A percentile compares a stretch with the other conserved stretches of the same genome.
These are phyloP conservation scores for Pseudogymnoascus verrucosus DNA, from an alignment of 2,329 filamentous ascomycete genomes.

Conservation along the genomic window DNA sequence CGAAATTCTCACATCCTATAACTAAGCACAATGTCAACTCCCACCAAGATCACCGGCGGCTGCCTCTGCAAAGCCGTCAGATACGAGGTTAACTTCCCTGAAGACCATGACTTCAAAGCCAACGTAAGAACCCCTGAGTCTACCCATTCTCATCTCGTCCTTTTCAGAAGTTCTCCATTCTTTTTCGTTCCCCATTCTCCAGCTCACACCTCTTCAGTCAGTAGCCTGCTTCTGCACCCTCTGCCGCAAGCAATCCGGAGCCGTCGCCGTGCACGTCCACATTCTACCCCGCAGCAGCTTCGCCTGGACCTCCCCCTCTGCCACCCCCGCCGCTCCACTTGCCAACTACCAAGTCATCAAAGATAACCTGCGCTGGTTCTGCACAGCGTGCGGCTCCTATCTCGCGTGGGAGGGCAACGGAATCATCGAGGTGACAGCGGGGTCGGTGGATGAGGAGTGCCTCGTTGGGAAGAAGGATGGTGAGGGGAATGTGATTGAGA, in stretches of 20 bases:
- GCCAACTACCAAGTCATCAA: conserved; percentile 35
- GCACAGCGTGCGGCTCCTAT: conserved; percentile 39
- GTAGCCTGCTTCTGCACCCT: conserved; percentile 48
- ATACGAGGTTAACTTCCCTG: conserved; percentile 40
- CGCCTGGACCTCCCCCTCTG: conserved; percentile 24
- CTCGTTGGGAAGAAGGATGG: conserved; percentile 24
- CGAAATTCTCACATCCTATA: background rate
- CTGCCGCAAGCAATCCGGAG: conserved; percentile 44
- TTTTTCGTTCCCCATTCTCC: too few species aligned
- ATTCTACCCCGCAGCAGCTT: conserved; percentile 30
- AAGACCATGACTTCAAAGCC: conserved; percentile 36
- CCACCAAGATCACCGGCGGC: conserved; percentile 36
- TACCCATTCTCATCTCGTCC: conserved; percentile 3
- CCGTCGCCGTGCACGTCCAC: conserved; percentile 38
- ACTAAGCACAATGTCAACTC: conserved; percentile 24
- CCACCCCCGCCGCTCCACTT: conserved; percentile 27
- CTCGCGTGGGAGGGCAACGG: conserved; percentile 36
- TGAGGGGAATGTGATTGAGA: background rate
- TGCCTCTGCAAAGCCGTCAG: conserved; percentile 44
- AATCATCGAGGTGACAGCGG: conserved; percentile 32
- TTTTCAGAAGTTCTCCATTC: background rate
- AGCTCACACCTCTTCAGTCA: conserved; percentile 26
- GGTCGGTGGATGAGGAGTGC: conserved; percentile 38
- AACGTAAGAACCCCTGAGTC: conserved; percentile 21
- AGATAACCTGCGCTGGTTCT: conserved; percentile 39